Base-by-base conservation (phyloP, 192 early-diverging fungal species). In the Coemansia sp. region DNA sequence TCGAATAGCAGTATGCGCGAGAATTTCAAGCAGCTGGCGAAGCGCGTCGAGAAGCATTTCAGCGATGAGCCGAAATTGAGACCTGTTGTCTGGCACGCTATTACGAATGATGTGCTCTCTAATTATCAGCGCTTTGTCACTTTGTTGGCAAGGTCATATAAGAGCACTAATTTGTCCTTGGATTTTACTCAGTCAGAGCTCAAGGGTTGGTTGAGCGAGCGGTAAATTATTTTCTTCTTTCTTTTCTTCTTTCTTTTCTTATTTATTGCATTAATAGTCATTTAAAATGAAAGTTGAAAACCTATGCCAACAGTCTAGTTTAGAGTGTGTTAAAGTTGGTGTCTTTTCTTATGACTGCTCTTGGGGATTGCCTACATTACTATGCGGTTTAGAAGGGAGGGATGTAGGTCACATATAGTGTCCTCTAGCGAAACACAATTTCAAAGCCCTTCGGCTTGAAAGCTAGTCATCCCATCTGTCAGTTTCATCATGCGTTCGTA, bases 21-120 rank as follows among this genome's bases (percentile, higher is more conserved):
- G 39, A 83, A 75, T 51, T 53, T 99, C 43, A 91, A 94, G 67
- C 71, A 84, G 7, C 75, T 97, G 19, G 95, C 95, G 67, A 94
- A 94, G 58, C 89, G 93, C 31, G 94, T 99, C 3, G 95, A 96
- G 43, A 97, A 97, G 74, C 96, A 98, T 73, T 98, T 93, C 71
- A 85, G 90, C 4, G 93, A 95, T 19, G 92, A 92, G 68, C 91
- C 87, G 19, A 87, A 90, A 0, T 70, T 99, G 36, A 65, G 94
- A 12, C 93, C 94, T 59, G 90, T 96, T 10, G 90, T 97, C 0
- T 98, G 97, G 96, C 81, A 92, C 49, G 88, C 88, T 7, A 94
- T 99, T 39, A 91, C 94, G 49, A 91, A 96, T 60, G 95, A 96
- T 24, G 86, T 94, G 46, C 87, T 93, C 27, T 83, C 86, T 24